Percentiles rank a stretch among this genome's conserved stretches.
phyloP scores from a whole-genome alignment of 371 early-diverging fungal species.

The Rhizopus delemar region DNA sequence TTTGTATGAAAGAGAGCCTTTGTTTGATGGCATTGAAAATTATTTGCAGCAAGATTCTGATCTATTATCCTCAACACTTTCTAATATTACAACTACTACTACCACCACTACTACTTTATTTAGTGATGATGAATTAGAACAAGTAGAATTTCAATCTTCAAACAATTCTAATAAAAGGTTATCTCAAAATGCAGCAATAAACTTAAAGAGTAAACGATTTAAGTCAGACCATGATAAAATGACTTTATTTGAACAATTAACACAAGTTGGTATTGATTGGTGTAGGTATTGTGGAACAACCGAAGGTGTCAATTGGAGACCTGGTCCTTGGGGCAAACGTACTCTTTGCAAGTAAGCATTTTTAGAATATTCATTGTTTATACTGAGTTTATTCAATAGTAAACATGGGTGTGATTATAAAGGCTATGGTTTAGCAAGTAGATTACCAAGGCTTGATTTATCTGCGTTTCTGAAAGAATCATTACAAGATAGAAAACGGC shows the following conservation, averaged over 20 bases:
- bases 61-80: constrained; percentile 10
- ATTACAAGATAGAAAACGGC: constrained; percentile 35
- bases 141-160: no score
- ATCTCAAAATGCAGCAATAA: not conserved
- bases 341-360: constrained; percentile 71
- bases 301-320: constrained; percentile 75
- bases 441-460: constrained; percentile 38
- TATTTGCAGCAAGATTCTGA: constrained; percentile 5
- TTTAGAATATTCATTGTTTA: not conserved
- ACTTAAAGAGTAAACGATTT: constrained; percentile 1
- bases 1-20: constrained; percentile 39
- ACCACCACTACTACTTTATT: not conserved
- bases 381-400: constrained; percentile 14
- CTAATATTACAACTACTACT: not conserved
- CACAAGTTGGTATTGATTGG: constrained; percentile 58
- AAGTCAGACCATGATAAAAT: constrained; percentile 1
- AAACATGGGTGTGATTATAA: constrained; percentile 51
- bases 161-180: not conserved
- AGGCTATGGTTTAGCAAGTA: constrained; percentile 42
- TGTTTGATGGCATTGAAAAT: constrained; percentile 39
- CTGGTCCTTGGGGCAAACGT: constrained; percentile 79
- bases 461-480: constrained; percentile 34
- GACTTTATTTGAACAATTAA: constrained; percentile 50
- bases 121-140: not conserved
- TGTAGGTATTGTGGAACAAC: constrained; percentile 80